A percentile compares a stretch with the other conserved stretches of the same genome.
Conservation (phyloP, 768 basidiomycete species). For the Suillus alpinus region DNA sequence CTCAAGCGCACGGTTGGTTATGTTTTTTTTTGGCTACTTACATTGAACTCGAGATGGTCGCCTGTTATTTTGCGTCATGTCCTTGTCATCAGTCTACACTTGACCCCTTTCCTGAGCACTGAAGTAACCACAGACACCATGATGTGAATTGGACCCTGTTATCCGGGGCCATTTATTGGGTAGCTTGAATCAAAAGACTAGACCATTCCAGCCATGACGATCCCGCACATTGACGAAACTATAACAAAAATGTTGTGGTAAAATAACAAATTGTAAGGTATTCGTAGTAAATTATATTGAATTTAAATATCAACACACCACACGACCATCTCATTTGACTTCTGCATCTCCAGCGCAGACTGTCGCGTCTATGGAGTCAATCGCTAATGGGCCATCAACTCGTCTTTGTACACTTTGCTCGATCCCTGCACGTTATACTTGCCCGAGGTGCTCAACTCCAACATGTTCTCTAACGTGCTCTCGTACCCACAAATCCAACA, state of each 20-base stretch:
- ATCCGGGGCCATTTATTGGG: neutral
- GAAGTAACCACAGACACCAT: neutral
- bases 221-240: neutral
- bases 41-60: neutral
- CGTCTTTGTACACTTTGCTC: conserved; percentile 51
- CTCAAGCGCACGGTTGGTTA: conserved; percentile 2
- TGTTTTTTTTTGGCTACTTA: neutral
- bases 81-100: neutral
- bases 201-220: neutral
- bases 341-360: neutral
- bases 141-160: neutral
- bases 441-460: conserved; percentile 68
- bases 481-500: conserved; percentile 57
- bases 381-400: neutral
- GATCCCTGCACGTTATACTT: conserved; percentile 63
- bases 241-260: neutral
- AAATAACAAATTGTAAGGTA: too few species aligned
- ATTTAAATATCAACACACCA: too few species aligned
- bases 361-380: neutral
- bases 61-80: neutral
- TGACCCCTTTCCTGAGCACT: neutral
- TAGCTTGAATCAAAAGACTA: neutral
- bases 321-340: neutral
- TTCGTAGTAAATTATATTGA: too few species aligned
- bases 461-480: conserved; percentile 78